phyloP scores from a whole-genome alignment of 805 yeast genomes.

The Saccharomyces eubayanus region DNA sequence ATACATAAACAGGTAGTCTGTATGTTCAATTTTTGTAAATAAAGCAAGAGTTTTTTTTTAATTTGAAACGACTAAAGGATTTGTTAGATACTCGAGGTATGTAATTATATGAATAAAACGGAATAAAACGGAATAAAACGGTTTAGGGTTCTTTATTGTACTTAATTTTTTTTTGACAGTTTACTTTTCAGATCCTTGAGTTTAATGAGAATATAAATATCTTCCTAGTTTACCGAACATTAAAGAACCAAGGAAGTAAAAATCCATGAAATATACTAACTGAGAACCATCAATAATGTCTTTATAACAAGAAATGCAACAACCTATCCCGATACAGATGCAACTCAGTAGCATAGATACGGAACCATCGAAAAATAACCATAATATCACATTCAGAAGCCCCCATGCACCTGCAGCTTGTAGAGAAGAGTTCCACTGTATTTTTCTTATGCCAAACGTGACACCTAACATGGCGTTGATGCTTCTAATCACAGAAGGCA shows the following conservation, averaged over 20 bases:
- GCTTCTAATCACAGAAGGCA: constrained; percentile 17
- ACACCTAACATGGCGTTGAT: constrained; percentile 60
- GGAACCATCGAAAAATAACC: constrained; percentile 55
- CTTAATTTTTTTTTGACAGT: too few species aligned
- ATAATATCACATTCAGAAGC: constrained; percentile 49
- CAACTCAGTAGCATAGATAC: constrained; percentile 41
- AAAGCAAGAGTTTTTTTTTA: background rate
- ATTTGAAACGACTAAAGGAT: background rate
- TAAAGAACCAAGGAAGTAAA: constrained; percentile 53
- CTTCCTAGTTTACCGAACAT: constrained; percentile 62
- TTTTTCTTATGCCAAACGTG: constrained; percentile 57
- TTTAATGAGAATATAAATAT: constrained; percentile 32
- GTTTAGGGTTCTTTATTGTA: too few species aligned
- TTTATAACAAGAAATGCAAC: constrained; percentile 15
- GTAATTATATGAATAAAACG: background rate
- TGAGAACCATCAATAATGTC: constrained; percentile 16
- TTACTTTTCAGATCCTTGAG: background rate
- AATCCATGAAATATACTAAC: constrained; percentile 31
- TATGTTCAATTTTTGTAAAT: background rate
- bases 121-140: background rate
- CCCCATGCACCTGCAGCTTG: constrained; percentile 60
- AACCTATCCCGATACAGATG: constrained; percentile 13
- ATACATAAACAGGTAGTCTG: background rate
- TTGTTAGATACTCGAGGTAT: background rate
- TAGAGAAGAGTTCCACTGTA: constrained; percentile 58